Base-by-base conservation (phyloP, 305 asterid genomes). In the Rubia peregrina region DNA sequence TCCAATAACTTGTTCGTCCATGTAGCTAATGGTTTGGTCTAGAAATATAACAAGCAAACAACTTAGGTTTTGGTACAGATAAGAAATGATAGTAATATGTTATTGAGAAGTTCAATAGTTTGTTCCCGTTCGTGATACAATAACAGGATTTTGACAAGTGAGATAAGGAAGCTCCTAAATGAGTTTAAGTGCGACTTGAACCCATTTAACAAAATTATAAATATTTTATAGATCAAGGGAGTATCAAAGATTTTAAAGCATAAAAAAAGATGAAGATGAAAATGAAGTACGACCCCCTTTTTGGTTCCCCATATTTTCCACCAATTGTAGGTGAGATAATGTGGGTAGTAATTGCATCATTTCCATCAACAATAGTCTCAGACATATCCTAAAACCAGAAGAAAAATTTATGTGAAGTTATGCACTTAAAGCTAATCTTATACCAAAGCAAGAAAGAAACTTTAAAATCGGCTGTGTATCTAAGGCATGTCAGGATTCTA, bases 1-100 rank as follows among this genome's bases (percentile, higher is more conserved):
- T 46, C 98, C 98, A 59, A 92, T 95, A 63, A 92, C 96, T 56
- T 97, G 94, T 86, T 90, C 95, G 70, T 97, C 97, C 98, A 89
- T 92, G 86, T 92, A 92, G 85, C 97, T 92, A 78, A 92, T 90
- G 30, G 97, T 92, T 97, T 92, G 90, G 78, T 76, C 48, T 77
- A 65, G 72, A 80, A 81, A 73, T 75, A 77, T 72, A 79, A 79
- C 36, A 68, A 67, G 60, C 33, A 72, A 70, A 74, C 67, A 16
- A 66, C 33, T 77, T 82, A 73, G 70, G 42, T 19, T 56, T 7
- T 9, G 1, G 44, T 24, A 57, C 10, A 41, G 21, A 21, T 11
- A 14, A 51, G 33, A 67, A 24, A 70, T 14, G 43, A 9, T 3
- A 14, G 7, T 3, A n/a, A 14, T 68, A 53, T 9, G 17, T 21